These are phyloP conservation scores for Megacollybia marginata DNA, from an alignment of 768 basidiomycete genomes.

Conservation along the genomic window DNA sequence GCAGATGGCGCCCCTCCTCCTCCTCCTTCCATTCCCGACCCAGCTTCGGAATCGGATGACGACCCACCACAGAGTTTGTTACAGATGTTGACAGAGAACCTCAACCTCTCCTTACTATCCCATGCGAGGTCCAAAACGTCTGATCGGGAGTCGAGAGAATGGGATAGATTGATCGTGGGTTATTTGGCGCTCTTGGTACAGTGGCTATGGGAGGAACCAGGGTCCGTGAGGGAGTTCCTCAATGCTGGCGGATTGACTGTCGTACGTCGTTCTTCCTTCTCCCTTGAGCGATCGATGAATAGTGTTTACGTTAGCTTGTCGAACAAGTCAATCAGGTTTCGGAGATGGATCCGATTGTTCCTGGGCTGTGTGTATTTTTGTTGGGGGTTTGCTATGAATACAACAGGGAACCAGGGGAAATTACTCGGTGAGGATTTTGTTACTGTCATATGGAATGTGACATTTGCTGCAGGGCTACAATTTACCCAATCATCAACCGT, in stretches of 20 bases:
- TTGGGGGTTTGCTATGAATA: constrained; percentile 95
- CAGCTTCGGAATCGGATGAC: constrained; percentile 37
- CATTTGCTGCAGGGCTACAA: constrained; percentile 50
- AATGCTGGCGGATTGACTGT: constrained; percentile 86
- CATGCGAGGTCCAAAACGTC: constrained; percentile 61
- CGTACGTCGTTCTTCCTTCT: constrained; percentile 40
- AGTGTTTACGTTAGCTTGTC: constrained; percentile 56
- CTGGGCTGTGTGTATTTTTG: constrained; percentile 86
- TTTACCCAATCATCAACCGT: constrained; percentile 84
- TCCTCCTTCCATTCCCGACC: constrained; percentile 20
- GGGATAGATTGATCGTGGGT: constrained; percentile 83
- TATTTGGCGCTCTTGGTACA: constrained; percentile 80
- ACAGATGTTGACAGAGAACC: constrained; percentile 81
- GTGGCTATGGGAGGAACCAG: constrained; percentile 97
- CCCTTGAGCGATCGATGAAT: not conserved
- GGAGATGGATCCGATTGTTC: constrained; percentile 79
- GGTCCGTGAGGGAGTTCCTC: constrained; percentile 81
- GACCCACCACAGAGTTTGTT: constrained; percentile 68
- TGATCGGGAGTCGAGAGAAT: constrained; percentile 72
- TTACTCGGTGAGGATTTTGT: constrained; percentile 61
- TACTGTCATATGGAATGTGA: not conserved
- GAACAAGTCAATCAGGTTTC: constrained; percentile 90
- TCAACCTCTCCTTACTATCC: constrained; percentile 80
- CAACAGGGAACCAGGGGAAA: constrained; percentile 91
- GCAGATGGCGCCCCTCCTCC: constrained; percentile 51